Evolutionary conservation across 2,329 filamentous ascomycete species (phyloP), one percentile per base, ranked within the genome.

Genomic region (Fusarium brevicatenulatum): DNA sequence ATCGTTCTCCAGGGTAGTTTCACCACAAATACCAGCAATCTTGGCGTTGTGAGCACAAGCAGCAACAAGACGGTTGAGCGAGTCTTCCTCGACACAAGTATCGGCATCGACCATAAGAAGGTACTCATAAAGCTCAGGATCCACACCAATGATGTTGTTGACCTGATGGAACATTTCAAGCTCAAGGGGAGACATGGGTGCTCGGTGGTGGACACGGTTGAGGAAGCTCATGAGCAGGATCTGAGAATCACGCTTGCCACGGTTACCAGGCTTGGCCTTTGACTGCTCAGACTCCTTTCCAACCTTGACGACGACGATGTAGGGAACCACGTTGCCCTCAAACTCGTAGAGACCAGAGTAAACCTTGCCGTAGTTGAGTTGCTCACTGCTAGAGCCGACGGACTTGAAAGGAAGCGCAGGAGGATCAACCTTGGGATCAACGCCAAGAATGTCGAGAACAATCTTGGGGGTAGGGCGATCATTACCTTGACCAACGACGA

Each of bases 161-260:
- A 99, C 94, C 82, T 99, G 96, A 80, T 99, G 96, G 86, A 98
- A 98, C 88, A 98, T 97, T 82, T 99, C 96, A 50, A 99, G 86
- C 81, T 99, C 96, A 18, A 99, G 90, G 21, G 96, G 96, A 71
- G 92, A 96, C 96, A 99, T 99, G 2, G 95, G 92, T 4, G 93
- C 87, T 71, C 95, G 93, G 82, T 98, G 94, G 81, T 99, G 96
- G 50, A 99, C 96, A 68, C 95, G 94, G 84, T 99, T 99, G 77
- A 99, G 90, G 89, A 99, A 99, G 84, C 93, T 95, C 91, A 99
- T 95, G 55, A 98, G 87, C 73, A 98, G 83, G 78, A 99, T 94
- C 83, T 99, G 96, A 39, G 95, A 97, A 83, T 99, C 96, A 87
- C 96, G 95, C 86, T 99, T 99, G 83, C 96, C 96, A 83, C 96